These are phyloP conservation scores for Fagus crenata DNA, from an alignment of 306 rosid species.

Conservation along the genomic window DNA sequence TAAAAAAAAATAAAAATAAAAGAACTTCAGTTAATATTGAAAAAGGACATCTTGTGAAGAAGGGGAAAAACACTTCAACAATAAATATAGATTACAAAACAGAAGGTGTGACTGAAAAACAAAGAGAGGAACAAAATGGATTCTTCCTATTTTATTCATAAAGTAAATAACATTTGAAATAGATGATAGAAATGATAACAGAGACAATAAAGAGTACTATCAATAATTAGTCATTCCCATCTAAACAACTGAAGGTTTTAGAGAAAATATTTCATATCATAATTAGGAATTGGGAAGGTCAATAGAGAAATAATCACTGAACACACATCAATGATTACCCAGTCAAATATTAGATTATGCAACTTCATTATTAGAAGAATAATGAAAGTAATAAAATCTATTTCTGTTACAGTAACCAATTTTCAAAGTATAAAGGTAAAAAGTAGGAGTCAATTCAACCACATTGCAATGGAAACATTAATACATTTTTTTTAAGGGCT, in stretches of 20 bases:
- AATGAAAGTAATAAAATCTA: no score
- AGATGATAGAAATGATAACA: neutral
- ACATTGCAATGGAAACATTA: neutral
- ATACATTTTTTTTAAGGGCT: neutral
- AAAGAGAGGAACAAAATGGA: no score
- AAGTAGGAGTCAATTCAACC: neutral
- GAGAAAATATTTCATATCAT: no score
- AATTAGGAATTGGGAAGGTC: no score
- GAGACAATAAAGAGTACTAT: neutral
- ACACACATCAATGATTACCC: no score
- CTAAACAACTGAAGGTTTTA: neutral
- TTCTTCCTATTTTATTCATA: neutral
- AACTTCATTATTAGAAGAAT: no score
- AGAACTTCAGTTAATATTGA: neutral
- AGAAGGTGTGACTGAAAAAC: neutral
- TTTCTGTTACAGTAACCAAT: no score
- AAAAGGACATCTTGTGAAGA: neutral
- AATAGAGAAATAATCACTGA: no score
- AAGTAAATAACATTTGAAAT: neutral
- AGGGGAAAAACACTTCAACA: neutral
- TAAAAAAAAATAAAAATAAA: constrained; percentile 2
- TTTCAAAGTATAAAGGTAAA: no score
- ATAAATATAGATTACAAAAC: neutral
- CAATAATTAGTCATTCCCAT: neutral
- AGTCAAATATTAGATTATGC: no score